phyloP scores from a whole-genome alignment of 164 flowering plant genomes.

The Kalanchoe fedtschenkoi region DNA sequence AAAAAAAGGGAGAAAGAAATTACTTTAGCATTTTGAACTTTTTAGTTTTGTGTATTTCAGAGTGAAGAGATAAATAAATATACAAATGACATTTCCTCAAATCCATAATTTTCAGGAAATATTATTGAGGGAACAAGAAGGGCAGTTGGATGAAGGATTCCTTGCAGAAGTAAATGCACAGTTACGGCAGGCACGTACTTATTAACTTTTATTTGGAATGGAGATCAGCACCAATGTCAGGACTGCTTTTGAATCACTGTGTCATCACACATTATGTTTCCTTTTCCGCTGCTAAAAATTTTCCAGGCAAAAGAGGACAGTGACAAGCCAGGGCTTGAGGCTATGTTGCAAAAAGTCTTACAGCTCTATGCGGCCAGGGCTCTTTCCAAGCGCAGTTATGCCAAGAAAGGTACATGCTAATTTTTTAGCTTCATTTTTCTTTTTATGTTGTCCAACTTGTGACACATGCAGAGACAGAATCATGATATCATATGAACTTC shows the following conservation, averaged over 20 bases:
- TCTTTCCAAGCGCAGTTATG: slow-evolving; percentile 86
- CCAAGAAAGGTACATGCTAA: slow-evolving; percentile 54
- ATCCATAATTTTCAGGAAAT: slow-evolving; percentile 39
- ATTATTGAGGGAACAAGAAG: slow-evolving; percentile 73
- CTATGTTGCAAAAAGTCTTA: slow-evolving; percentile 89
- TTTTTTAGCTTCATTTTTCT: not conserved
- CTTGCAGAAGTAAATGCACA: too few relatives aligned
- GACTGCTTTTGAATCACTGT: not conserved
- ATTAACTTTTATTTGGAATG: not conserved
- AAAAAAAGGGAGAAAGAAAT: too few relatives aligned
- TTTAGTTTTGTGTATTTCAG: too few relatives aligned
- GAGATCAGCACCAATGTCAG: not conserved
- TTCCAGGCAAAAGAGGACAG: slow-evolving; percentile 82
- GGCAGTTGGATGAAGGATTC: slow-evolving; percentile 86
- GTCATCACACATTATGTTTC: too few relatives aligned
- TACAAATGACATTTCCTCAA: too few relatives aligned
- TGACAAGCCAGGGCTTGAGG: slow-evolving; percentile 92
- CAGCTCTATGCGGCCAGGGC: slow-evolving; percentile 82
- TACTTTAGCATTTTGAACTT: too few relatives aligned
- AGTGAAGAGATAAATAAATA: too few relatives aligned
- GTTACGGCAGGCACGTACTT: too few relatives aligned
- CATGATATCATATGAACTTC: too few relatives aligned
- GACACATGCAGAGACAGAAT: too few relatives aligned
- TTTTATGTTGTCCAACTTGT: not conserved
- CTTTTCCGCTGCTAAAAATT: not conserved